phyloP scores from a whole-genome alignment of 148 eudicot species.

The Vaccinium vitisidaea region DNA sequence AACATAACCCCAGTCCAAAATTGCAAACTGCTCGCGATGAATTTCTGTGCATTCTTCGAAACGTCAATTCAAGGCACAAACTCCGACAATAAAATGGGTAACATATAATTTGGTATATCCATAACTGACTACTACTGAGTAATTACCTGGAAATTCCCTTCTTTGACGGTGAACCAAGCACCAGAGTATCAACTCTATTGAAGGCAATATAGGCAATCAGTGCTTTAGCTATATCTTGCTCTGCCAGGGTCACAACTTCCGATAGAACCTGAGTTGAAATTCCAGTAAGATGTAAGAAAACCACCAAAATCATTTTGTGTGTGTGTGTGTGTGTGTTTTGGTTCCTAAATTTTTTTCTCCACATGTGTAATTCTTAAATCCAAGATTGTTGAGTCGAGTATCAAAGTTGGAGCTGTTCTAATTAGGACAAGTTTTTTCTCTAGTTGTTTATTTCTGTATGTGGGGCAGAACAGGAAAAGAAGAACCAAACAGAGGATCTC shows the following conservation, averaged over 20 bases:
- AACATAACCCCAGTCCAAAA: no score
- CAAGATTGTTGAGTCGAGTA: background rate
- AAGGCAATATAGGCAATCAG: conserved; percentile 9
- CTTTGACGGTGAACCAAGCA: conserved; percentile 22
- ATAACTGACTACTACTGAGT: no score
- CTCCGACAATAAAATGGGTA: no score
- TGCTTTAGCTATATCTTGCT: conserved; percentile 20
- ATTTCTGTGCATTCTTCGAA: no score
- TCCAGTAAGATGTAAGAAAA: no score
- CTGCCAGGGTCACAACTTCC: conserved; percentile 19
- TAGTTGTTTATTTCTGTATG: background rate
- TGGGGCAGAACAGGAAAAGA: no score
- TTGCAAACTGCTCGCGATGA: no score
- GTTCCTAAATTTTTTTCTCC: no score
- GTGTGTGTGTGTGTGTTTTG: background rate
- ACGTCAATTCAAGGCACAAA: no score
- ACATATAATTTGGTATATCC: no score
- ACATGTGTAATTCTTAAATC: background rate
- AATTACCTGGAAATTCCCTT: conserved; percentile 18
- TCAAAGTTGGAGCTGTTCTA: background rate
- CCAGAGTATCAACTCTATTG: conserved; percentile 17
- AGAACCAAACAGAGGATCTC: background rate
- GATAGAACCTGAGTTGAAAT: conserved; percentile 2
- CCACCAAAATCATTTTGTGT: background rate
- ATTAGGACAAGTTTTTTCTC: background rate